Conservation (phyloP, 192 early-diverging fungal species). For the Coemansia sp. region DNA sequence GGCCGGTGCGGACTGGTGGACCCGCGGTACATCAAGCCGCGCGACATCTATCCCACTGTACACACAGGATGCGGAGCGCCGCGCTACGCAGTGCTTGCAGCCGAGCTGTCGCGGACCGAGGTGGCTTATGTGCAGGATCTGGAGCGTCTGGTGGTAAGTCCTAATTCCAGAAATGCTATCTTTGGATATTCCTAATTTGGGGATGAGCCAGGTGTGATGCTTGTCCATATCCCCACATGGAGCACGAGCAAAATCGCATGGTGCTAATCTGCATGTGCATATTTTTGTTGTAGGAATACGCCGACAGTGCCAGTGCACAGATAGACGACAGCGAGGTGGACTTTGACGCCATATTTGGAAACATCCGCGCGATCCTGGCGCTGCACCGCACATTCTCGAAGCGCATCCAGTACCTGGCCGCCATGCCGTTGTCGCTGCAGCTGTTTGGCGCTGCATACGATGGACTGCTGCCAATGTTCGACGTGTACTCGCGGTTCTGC, state of each 20-base stretch:
- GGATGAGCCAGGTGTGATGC: too few species aligned
- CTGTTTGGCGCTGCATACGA: constrained; percentile 30
- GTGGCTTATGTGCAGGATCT: constrained; percentile 53
- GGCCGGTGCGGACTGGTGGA: constrained; percentile 23
- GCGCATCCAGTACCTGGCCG: constrained; percentile 49
- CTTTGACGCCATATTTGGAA: constrained; percentile 22
- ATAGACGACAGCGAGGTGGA: constrained; percentile 19
- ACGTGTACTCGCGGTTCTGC: constrained; percentile 42
- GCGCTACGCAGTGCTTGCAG: constrained; percentile 25
- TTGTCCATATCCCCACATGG: neutral
- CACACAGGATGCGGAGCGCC: constrained; percentile 16
- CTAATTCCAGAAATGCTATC: neutral
- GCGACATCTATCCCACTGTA: constrained; percentile 37
- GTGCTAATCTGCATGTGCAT: neutral
- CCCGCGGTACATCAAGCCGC: constrained; percentile 32
- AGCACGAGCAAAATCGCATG: neutral
- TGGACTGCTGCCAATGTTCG: constrained; percentile 20
- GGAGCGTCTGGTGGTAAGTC: constrained; percentile 40
- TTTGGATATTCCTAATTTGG: too few species aligned
- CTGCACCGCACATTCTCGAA: constrained; percentile 46
- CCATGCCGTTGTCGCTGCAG: constrained; percentile 26
- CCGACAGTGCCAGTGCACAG: constrained; percentile 19
- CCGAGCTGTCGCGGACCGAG: constrained; percentile 50
- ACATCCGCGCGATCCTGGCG: constrained; percentile 25
- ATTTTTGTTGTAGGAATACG: constrained; percentile 16